These are phyloP conservation scores for Carex myosuroides DNA, from an alignment of 176 grass and related monocot genomes.

Conservation along the genomic window DNA sequence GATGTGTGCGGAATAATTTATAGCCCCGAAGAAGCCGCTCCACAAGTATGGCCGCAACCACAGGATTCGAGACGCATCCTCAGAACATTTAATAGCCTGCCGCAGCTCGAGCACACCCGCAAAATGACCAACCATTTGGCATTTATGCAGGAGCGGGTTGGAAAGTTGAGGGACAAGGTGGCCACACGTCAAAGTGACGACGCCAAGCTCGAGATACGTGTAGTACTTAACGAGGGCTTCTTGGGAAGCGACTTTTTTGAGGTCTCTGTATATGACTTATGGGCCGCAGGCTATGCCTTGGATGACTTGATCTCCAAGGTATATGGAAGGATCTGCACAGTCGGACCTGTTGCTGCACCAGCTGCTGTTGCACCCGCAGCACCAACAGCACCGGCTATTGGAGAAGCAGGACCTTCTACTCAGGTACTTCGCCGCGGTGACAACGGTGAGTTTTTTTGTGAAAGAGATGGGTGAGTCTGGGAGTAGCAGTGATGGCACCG, in stretches of 20 bases:
- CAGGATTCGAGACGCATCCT: background rate
- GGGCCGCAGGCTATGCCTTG: no score
- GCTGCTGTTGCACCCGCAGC: no score
- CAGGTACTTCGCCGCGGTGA: background rate
- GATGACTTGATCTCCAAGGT: background rate
- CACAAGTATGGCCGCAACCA: slow-evolving; percentile 17
- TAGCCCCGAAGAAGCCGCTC: background rate
- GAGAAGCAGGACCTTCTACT: background rate
- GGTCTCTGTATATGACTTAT: background rate
- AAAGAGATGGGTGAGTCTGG: background rate
- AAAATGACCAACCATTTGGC: background rate
- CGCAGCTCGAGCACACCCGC: background rate
- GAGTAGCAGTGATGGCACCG: background rate
- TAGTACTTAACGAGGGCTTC: background rate
- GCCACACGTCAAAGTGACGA: background rate
- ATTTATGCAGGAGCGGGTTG: slow-evolving; percentile 3
- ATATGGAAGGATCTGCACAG: background rate
- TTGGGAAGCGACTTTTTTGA: background rate
- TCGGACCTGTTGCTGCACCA: background rate
- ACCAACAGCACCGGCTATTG: background rate
- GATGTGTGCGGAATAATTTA: slow-evolving; percentile 20
- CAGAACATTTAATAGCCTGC: background rate
- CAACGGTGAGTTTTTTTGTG: background rate
- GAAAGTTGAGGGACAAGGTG: background rate
- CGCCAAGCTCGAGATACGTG: background rate